These are phyloP conservation scores for Paramecium primaurelia DNA, from an alignment of 73 alveolate genomes.

Conservation along the genomic window DNA sequence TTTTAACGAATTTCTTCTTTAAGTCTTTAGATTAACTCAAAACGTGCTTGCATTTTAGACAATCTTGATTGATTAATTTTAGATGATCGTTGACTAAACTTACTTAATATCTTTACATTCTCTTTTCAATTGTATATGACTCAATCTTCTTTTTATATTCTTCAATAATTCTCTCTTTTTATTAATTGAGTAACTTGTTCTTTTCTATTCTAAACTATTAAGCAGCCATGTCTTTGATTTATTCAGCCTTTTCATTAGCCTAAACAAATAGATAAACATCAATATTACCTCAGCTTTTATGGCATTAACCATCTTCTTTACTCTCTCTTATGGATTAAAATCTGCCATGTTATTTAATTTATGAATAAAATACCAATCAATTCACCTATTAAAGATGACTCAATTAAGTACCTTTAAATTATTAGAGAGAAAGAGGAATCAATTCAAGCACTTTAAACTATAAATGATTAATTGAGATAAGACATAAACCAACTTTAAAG, in stretches of 20 bases:
- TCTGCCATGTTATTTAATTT: conserved; percentile 52
- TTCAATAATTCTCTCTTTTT: conserved; percentile 60
- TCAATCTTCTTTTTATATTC: conserved; percentile 56
- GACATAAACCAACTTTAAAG: neutral
- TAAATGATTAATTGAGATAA: neutral
- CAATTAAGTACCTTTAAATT: neutral
- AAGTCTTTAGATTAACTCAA: conserved; percentile 69
- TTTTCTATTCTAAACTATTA: conserved; percentile 54
- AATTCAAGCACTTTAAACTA: neutral
- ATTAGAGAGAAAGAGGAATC: neutral
- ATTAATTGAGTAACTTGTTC: conserved; percentile 48
- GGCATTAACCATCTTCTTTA: conserved; percentile 60
- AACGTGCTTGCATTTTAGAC: conserved; percentile 76
- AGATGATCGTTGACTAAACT: conserved; percentile 68
- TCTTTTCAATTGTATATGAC: conserved; percentile 36
- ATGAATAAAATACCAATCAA: conserved; percentile 11
- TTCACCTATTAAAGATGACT: neutral
- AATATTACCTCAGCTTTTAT: conserved; percentile 47
- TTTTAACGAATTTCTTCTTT: conserved; percentile 62
- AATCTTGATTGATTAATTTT: conserved; percentile 70
- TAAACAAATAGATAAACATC: neutral
- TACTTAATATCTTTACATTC: conserved; percentile 43
- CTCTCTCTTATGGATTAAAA: conserved; percentile 63
- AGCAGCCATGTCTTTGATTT: conserved; percentile 58
- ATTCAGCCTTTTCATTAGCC: conserved; percentile 61